Percentiles rank a stretch among this genome's conserved stretches.
Conservation (phyloP, 371 early-diverging fungal species). For the Mucor racemosus region DNA sequence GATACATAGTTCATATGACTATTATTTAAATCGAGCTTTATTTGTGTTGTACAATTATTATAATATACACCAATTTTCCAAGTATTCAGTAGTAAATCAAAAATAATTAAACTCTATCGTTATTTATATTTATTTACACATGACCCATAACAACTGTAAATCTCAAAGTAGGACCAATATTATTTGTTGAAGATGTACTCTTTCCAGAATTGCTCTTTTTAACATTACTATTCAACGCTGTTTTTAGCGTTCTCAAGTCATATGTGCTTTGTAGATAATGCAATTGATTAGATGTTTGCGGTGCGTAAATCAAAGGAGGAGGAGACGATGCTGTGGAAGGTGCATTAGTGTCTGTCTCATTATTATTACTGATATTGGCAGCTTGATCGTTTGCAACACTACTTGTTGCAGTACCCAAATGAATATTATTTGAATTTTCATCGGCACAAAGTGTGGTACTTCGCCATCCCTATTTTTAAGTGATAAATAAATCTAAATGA, state of each 20-base stretch:
- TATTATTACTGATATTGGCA: background rate
- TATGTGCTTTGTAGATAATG: slow-evolving; percentile 14
- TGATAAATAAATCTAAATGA: background rate
- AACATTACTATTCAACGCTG: background rate
- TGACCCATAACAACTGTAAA: slow-evolving; percentile 58
- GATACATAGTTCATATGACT: too few relatives aligned
- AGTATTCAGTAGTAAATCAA: too few relatives aligned
- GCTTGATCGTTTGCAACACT: background rate
- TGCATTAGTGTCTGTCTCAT: background rate
- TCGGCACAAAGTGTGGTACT: slow-evolving; percentile 58
- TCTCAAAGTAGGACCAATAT: slow-evolving; percentile 27
- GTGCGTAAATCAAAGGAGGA: slow-evolving; percentile 12
- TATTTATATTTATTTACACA: slow-evolving; percentile 29
- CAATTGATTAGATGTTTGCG: slow-evolving; percentile 11
- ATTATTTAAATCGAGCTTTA: too few relatives aligned
- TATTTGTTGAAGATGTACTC: slow-evolving; percentile 7
- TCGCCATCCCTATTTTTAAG: slow-evolving; percentile 52
- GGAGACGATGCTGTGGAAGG: background rate
- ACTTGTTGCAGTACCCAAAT: background rate
- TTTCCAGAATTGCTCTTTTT: background rate
- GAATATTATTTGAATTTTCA: slow-evolving; percentile 22
- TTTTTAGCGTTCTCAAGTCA: slow-evolving; percentile 15
- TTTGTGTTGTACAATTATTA: too few relatives aligned
- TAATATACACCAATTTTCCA: too few relatives aligned
- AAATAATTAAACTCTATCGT: background rate